Base-by-base conservation (phyloP, 2,329 filamentous ascomycete species). In the Penicillium janthinellum region DNA sequence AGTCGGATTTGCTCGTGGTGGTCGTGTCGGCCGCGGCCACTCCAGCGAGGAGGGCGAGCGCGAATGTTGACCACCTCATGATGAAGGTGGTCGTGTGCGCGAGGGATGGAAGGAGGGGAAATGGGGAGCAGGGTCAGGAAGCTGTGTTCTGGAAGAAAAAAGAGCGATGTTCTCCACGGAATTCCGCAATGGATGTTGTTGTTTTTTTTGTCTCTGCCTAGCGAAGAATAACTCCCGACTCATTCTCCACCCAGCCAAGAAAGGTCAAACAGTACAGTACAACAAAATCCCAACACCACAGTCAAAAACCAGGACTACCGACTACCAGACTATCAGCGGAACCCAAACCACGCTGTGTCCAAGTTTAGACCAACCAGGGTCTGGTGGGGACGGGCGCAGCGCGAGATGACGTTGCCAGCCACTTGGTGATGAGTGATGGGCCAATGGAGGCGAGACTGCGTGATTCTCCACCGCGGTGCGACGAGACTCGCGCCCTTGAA, bases 21-120 rank as follows among this genome's bases (percentile, higher is more conserved):
- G 59, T 39, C 2, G 49, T 55, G 34, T 60, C 60, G 25, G 64
- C 65, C 42, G 57, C n/a, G 17, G 57, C 60, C 25, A 62, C 39
- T 53, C 57, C 59, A 22, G 56, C 59, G 12, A 69, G 54, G 56
- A 65, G 50, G 45, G 59, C 57, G 35, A 68, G 37, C 28, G 45
- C 31, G 39, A 65, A 20, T 31, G 58, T 53, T 25, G 57, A 47
- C 64, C 60, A 67, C 60, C 64, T 60, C 66, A 68, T 68, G 25
- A 28, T 59, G 58, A 42, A 34, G 34, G 45, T 44, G 25, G 38
- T 39, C 38, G 51, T 4, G 37, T 34, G 45, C 15, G 51, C 17
- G 28, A 35, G 47, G 20, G 48, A 56, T 3, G 39, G 50, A 22
- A 54, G 52, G 25, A 47, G 47, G 28, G 57, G 17, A 28, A 11